Base-by-base conservation (phyloP, 306 rosid species). In the Lathyrus sativus region DNA sequence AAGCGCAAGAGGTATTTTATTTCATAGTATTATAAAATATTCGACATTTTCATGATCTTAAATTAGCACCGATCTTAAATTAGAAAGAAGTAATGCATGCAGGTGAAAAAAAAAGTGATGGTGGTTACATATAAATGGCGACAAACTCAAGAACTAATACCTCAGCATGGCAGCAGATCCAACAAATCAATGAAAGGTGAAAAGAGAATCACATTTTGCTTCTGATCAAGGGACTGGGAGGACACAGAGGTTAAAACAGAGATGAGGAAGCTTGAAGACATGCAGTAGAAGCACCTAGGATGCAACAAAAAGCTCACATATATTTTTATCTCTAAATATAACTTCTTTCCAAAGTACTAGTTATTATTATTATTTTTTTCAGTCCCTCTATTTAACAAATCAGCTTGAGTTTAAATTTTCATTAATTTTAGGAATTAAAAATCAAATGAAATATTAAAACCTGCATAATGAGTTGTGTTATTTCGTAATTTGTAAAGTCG, bases 1-100 rank as follows among this genome's bases (percentile, higher is more conserved):
- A 93, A 93, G 79, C 96, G 99, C 83, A 93, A 90, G 65, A 93
- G 97, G 99, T 93, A 80, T 46, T 50, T 45, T 46, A 51, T 42
- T 7, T 56, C n/a, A 42, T 49, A 6, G 0, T 44, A 14, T 19
- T 10, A 3, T 0, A 13, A 41, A 46, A 74, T 28, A 8, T 11
- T 7, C 56, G 55, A 15, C 53, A 49, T 29, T 65, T 66, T 12
- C 3, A 11, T 44, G 3, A n/a, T 56, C 2, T 65, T 11, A 8
- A 41, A 39, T 62, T 74, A 42, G 78, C 61, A 43, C 83, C 86
- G 79, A 85, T 86, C 74, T 72, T 78, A 55, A 76, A 89, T 76
- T 73, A 67, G 68, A 83, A 81, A 82, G 60, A 83, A 80, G 81
- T 61, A 61, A 85, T 86, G 97, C 99, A 88, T 86, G 97, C 99